phyloP scores from a whole-genome alignment of 306 rosid species.

The Quercus glauca region DNA sequence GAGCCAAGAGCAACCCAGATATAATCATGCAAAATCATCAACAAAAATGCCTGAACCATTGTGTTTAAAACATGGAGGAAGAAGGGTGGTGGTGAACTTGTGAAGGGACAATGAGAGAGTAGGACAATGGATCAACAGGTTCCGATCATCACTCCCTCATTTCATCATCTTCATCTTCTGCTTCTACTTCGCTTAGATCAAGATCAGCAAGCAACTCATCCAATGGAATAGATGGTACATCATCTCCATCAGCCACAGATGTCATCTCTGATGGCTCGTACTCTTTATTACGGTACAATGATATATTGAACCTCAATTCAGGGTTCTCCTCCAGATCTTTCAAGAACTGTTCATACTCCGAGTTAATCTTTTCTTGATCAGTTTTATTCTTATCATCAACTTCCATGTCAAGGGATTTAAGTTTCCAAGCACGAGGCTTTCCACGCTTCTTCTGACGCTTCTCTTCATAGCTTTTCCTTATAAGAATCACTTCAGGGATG shows the following conservation, averaged over 20 bases:
- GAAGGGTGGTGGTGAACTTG: no score
- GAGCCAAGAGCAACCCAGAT: no score
- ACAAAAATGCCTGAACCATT: no score
- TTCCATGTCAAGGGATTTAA: slow-evolving; percentile 60
- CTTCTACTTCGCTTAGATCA: slow-evolving; percentile 43
- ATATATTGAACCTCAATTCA: slow-evolving; percentile 49
- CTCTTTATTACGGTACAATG: slow-evolving; percentile 50
- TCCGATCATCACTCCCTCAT: slow-evolving; percentile 39
- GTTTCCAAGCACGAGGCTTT: slow-evolving; percentile 53
- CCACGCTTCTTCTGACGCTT: slow-evolving; percentile 51
- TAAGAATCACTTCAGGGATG: slow-evolving; percentile 56
- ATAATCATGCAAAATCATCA: no score
- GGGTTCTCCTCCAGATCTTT: slow-evolving; percentile 65
- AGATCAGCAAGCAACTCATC: slow-evolving; percentile 74
- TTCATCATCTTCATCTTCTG: slow-evolving; percentile 35
- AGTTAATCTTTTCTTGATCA: slow-evolving; percentile 40
- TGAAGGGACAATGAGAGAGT: no score
- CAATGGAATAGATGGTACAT: slow-evolving; percentile 53
- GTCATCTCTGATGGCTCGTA: slow-evolving; percentile 60
- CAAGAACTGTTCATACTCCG: slow-evolving; percentile 62
- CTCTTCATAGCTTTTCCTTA: slow-evolving; percentile 77
- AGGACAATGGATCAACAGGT: neutral
- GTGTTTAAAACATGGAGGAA: no score
- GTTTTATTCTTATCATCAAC: slow-evolving; percentile 45
- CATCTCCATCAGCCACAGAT: slow-evolving; percentile 63